These are phyloP conservation scores for Plasmodium knowlesi DNA, from an alignment of 169 alveolate species.

Conservation along the genomic window DNA sequence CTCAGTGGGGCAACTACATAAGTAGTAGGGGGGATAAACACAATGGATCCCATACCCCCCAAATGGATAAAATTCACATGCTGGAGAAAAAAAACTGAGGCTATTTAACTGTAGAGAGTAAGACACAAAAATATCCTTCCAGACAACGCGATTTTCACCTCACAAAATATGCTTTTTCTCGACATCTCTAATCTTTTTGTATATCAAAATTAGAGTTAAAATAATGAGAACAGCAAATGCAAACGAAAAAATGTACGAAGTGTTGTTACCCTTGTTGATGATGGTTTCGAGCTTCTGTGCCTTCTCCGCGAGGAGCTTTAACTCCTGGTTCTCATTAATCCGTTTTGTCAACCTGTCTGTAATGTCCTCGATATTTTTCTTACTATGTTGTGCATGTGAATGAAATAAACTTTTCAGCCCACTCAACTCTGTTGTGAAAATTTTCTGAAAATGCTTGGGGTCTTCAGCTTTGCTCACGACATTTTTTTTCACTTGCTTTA, in stretches of 20 bases:
- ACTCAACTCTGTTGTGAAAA: conserved; percentile 58
- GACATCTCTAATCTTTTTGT: conserved; percentile 69
- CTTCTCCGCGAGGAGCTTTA: conserved; percentile 59
- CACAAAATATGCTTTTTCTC: conserved; percentile 69
- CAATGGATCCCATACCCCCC: too few species aligned
- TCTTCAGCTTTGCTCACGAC: conserved; percentile 15
- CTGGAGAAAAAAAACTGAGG: too few species aligned
- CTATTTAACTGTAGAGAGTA: neutral
- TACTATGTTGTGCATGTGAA: conserved; percentile 64
- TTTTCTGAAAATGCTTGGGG: conserved; percentile 47
- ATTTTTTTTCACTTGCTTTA: conserved; percentile 26
- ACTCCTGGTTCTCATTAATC: conserved; percentile 38
- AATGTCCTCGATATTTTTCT: conserved; percentile 62
- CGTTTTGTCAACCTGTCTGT: conserved; percentile 31
- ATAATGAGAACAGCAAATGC: conserved; percentile 34
- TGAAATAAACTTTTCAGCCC: conserved; percentile 62
- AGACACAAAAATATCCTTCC: neutral
- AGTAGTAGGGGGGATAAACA: neutral
- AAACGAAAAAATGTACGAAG: conserved; percentile 17
- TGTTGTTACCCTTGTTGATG: conserved; percentile 56
- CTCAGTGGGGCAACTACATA: neutral
- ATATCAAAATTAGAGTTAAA: conserved; percentile 24
- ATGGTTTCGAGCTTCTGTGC: conserved; percentile 55
- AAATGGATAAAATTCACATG: too few species aligned
- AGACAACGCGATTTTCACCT: neutral